Conservation (phyloP, 371 early-diverging fungal species). For the Mucor sp. region DNA sequence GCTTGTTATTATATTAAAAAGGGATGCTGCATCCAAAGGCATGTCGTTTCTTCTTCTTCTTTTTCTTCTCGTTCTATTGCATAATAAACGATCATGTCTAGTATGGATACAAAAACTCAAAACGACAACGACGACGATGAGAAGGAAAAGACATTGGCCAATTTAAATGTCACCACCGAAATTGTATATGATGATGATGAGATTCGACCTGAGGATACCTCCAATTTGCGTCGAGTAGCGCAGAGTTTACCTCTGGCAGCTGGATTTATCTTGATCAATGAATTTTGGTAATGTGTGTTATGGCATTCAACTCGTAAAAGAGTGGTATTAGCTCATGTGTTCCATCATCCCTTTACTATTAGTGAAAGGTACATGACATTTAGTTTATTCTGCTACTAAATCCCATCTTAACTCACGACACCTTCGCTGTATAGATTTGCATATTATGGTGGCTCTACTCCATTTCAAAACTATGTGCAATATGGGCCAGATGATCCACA, state of each 20-base stretch:
- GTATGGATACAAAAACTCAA: no score
- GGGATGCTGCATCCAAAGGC: no score
- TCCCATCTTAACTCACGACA: no score
- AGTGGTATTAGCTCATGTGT: background rate
- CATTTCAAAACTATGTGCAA: slow-evolving; percentile 66
- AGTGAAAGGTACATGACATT: no score
- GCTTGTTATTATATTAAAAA: no score
- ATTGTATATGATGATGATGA: slow-evolving; percentile 23
- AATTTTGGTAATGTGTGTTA: slow-evolving; percentile 29
- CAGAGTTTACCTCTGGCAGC: slow-evolving; percentile 51
- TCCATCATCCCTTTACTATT: background rate
- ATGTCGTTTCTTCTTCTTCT: no score
- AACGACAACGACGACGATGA: no score
- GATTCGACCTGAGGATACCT: slow-evolving; percentile 7
- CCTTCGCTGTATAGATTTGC: slow-evolving; percentile 60
- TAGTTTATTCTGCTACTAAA: no score
- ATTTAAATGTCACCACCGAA: slow-evolving; percentile 17
- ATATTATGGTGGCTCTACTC: slow-evolving; percentile 70
- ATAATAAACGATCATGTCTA: no score
- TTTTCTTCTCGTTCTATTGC: no score
- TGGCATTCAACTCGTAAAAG: background rate
- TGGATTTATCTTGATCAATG: slow-evolving; percentile 57
- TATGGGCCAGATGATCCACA: slow-evolving; percentile 24
- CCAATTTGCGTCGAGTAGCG: slow-evolving; percentile 32
- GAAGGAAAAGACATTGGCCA: background rate